Evolutionary conservation across 805 yeast genomes (phyloP).

Genomic region (Wickerhamiella azyma): DNA sequence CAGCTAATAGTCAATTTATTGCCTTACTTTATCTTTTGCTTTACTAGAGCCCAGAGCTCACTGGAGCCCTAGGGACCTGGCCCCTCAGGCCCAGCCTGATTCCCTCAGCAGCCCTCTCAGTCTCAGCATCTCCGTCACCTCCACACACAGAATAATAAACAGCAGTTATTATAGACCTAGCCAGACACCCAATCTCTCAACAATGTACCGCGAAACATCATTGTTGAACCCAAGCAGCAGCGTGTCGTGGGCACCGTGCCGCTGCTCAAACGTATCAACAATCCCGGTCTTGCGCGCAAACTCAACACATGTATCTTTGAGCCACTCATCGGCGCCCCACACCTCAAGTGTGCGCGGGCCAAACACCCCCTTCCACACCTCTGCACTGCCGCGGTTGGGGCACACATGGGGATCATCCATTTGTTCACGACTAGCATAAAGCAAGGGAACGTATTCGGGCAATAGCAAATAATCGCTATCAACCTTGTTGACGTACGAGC

Average conservation of each 20-base stretch:
- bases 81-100: too few relatives aligned
- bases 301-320: conserved; percentile 12
- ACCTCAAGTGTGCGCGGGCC: conserved; percentile 12
- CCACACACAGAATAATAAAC: too few relatives aligned
- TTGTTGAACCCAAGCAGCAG: not conserved
- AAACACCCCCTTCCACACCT: conserved; percentile 9
- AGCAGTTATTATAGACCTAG: too few relatives aligned
- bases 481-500: conserved; percentile 5
- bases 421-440: not conserved
- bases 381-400: conserved; percentile 10
- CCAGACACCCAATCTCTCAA: not conserved
- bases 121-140: too few relatives aligned
- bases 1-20: not conserved
- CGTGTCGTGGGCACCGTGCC: not conserved
- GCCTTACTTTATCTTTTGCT: not conserved
- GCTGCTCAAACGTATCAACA: not conserved
- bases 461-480: conserved; percentile 1
- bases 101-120: too few relatives aligned
- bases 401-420: conserved; percentile 13
- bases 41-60: not conserved
- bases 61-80: too few relatives aligned
- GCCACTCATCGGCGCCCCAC: conserved; percentile 17
- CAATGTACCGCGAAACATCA: not conserved
- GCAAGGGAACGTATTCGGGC: not conserved
- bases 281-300: not conserved